phyloP scores from a whole-genome alignment of 192 early-diverging fungal genomes.

The Coemansia brasiliensis region DNA sequence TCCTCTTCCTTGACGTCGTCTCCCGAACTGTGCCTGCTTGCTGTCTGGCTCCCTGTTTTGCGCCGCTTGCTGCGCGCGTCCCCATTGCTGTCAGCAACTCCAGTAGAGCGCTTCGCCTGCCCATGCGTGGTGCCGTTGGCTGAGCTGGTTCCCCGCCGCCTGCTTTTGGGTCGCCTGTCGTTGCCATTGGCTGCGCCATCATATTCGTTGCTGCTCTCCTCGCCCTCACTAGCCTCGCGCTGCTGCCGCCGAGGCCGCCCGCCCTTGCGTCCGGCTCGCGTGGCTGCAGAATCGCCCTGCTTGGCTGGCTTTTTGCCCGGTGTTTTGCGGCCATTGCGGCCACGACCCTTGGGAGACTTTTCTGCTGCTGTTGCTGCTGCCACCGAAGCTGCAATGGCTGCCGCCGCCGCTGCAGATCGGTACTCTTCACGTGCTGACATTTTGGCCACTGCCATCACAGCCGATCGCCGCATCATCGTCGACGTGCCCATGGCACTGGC shows the following conservation, averaged over 20 bases:
- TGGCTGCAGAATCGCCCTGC: neutral
- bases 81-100: neutral
- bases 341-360: neutral
- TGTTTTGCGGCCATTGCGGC: constrained; percentile 11
- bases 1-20: constrained; percentile 2
- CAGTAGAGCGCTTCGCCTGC: neutral
- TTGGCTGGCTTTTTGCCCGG: constrained; percentile 1
- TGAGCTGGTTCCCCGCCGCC: constrained; percentile 3
- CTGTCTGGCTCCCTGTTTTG: neutral
- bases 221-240: neutral
- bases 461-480: constrained; percentile 52
- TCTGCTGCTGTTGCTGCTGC: constrained; percentile 16
- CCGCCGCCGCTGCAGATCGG: constrained; percentile 30
- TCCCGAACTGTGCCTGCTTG: neutral
- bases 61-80: constrained; percentile 16
- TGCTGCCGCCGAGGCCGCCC: neutral
- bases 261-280: neutral
- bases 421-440: constrained; percentile 51
- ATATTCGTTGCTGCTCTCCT: constrained; percentile 2
- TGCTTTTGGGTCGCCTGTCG: neutral
- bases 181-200: constrained; percentile 1
- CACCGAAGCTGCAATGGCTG: constrained; percentile 42
- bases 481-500: constrained; percentile 37
- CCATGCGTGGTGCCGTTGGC: neutral
- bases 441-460: constrained; percentile 51